Evolutionary conservation across 768 basidiomycete genomes (phyloP).

Genomic region (Clavaria fumosa): DNA sequence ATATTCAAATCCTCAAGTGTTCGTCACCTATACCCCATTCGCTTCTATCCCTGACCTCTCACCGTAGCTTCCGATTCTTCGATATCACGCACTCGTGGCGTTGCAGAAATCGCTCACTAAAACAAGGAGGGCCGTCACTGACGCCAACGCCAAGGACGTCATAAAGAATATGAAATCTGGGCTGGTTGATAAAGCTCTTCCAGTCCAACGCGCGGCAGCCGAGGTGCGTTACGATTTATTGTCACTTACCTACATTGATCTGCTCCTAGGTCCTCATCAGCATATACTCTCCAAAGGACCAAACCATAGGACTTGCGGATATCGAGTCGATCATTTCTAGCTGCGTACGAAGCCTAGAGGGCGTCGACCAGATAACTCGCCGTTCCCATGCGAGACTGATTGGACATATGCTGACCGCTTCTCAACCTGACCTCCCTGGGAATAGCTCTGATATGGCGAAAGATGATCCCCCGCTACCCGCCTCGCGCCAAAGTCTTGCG

Average conservation of each 20-base stretch:
- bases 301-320: conserved; percentile 45
- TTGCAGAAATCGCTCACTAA: conserved; percentile 67
- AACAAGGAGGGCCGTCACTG: conserved; percentile 74
- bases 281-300: conserved; percentile 41
- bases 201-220: conserved; percentile 73
- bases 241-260: conserved; percentile 1
- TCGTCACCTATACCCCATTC: conserved; percentile 16
- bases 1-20: conserved; percentile 61
- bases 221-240: conserved; percentile 32
- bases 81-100: conserved; percentile 64
- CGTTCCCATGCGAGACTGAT: conserved; percentile 63
- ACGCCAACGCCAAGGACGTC: conserved; percentile 64
- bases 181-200: conserved; percentile 67
- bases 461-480: no score
- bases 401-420: conserved; percentile 71
- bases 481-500: no score
- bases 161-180: conserved; percentile 66
- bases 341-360: conserved; percentile 64
- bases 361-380: conserved; percentile 71
- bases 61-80: conserved; percentile 57
- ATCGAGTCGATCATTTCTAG: conserved; percentile 59
- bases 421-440: conserved; percentile 51
- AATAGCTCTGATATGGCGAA: conserved; percentile 31
- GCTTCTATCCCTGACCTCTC: conserved; percentile 6
- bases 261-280: conserved; percentile 30